Evolutionary conservation across 1,284 basidiomycete species (phyloP), one percentile per base, ranked within the genome.

Genomic region (Pseudozyma tsukubaensis): DNA sequence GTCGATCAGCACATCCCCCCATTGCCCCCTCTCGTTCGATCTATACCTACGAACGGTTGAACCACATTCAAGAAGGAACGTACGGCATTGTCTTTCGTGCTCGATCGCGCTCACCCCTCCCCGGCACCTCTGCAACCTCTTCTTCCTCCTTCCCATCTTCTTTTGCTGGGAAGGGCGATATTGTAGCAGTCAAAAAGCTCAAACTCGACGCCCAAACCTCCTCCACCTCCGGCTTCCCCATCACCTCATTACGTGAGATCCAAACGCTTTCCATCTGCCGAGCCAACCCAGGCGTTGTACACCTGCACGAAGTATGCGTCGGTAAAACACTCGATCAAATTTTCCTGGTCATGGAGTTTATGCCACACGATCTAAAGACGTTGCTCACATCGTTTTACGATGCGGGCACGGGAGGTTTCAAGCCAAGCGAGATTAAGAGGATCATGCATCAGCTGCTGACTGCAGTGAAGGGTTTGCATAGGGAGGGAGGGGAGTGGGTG

Each of bases 301-400:
- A 91, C 18, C 92, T 99, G 40, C 89, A 94, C 49, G 97, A 99
- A 84, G 93, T 99, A 24, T 97, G 99, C 0, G 95, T 99, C 4
- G 97, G 97, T n/a, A 95, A 99, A 79, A 99, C 97, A 1, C 87
- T 99, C 80, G 98, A 94, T 72, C 96, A 99, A 95, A 94, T 98
- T 58, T 99, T 94, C 86, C 94, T 99, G 70, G 95, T 97, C 35
- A 98, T 98, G 94, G 96, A 98, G 82, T 99, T 99, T 83, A 95
- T 99, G 83, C 97, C 99, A 86, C 97, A 99, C 85, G 96, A 99
- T 85, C 90, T 99, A 83, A 99, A 99, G 86, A 93, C 94, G 1
- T 88, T 99, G 52, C 88, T 99, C 58, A 92, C 91, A 12, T 35
- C 24, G 36, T 39, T 65, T 16, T 43, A 56, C 14, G 88, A 93